Evolutionary conservation across 2,329 filamentous ascomycete genomes (phyloP).

Genomic region (Ophiostoma populinum): DNA sequence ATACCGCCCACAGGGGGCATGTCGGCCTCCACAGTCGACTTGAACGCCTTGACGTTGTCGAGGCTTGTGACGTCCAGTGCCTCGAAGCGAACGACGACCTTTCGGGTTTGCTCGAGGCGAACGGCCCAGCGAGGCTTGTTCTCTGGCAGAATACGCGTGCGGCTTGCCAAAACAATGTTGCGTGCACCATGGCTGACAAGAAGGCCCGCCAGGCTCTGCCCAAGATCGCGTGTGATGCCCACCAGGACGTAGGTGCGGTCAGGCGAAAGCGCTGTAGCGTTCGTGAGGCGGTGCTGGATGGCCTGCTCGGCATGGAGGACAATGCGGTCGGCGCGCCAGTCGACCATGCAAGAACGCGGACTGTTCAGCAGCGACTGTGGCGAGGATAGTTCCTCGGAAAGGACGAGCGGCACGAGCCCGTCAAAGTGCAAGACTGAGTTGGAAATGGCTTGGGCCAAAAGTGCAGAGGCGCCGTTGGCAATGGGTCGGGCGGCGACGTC

Average conservation of each 20-base stretch:
- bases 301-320: slow-evolving; percentile 13
- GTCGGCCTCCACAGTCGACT: slow-evolving; percentile 8
- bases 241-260: slow-evolving; percentile 23
- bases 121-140: slow-evolving; percentile 16
- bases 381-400: too few relatives aligned
- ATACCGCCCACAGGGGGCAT: slow-evolving; percentile 21
- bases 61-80: slow-evolving; percentile 16
- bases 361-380: neutral
- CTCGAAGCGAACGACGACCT: slow-evolving; percentile 13
- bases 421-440: too few relatives aligned
- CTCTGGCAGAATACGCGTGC: slow-evolving; percentile 19
- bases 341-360: slow-evolving; percentile 13
- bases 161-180: slow-evolving; percentile 23
- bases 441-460: too few relatives aligned
- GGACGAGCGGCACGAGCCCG: too few relatives aligned
- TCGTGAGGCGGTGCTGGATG: neutral
- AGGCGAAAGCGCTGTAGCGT: too few relatives aligned
- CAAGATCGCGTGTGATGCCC: slow-evolving; percentile 26
- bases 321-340: slow-evolving; percentile 22
- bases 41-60: slow-evolving; percentile 16
- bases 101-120: slow-evolving; percentile 14
- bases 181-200: slow-evolving; percentile 22
- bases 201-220: slow-evolving; percentile 24
- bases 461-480: too few relatives aligned
- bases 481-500: too few relatives aligned